These are phyloP conservation scores for Corymbia maculata DNA, from an alignment of 345 rosid species.

Conservation along the genomic window DNA sequence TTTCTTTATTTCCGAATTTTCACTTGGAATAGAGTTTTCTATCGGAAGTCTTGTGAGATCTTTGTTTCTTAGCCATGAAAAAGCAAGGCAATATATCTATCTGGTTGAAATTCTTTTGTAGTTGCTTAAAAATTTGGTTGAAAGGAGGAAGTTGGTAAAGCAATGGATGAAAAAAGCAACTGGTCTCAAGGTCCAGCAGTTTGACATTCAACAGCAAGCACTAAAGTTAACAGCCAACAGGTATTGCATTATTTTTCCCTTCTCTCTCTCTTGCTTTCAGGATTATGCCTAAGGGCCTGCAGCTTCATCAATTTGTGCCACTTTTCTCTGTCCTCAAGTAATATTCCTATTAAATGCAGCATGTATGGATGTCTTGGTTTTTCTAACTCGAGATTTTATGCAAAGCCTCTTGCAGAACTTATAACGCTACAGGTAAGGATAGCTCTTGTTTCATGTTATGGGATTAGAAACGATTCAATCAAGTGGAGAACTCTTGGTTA, in stretches of 20 bases:
- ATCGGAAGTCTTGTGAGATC: neutral
- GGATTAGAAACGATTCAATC: neutral
- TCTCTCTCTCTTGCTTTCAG: neutral
- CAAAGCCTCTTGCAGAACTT: conserved; percentile 97
- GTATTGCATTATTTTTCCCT: conserved; percentile 13
- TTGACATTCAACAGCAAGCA: conserved; percentile 98
- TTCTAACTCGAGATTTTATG: conserved; percentile 96
- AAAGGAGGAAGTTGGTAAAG: conserved; percentile 82
- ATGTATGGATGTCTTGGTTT: conserved; percentile 99
- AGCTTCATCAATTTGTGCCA: neutral
- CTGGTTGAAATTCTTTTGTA: conserved; percentile 12
- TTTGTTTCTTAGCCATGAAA: neutral
- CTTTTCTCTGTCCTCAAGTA: neutral
- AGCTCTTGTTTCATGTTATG: neutral
- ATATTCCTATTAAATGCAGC: conserved; percentile 30
- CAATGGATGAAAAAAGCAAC: conserved; percentile 71
- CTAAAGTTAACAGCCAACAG: conserved; percentile 96
- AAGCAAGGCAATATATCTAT: neutral
- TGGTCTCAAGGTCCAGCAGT: conserved; percentile 77
- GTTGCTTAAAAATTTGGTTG: conserved; percentile 87
- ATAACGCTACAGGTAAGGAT: conserved; percentile 74
- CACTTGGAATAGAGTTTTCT: neutral
- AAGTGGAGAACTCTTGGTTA: neutral
- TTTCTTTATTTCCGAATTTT: neutral
- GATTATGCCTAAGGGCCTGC: neutral